Base-by-base conservation (phyloP, 2,329 filamentous ascomycete species). In the Botrytis hyacinthi region DNA sequence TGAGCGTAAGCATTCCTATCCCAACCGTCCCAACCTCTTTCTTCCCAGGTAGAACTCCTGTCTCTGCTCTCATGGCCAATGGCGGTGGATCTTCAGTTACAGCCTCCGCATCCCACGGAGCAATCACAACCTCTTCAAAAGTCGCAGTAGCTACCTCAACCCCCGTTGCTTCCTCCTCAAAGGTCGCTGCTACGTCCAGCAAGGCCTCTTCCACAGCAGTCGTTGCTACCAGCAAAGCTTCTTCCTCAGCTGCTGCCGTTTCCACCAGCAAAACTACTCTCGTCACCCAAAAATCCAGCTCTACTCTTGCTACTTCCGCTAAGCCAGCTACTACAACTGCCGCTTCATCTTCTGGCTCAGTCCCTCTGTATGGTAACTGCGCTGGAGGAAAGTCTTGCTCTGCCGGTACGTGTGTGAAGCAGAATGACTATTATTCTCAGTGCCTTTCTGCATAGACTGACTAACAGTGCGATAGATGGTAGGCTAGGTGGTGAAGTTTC, bases 11-110 rank as follows among this genome's bases (percentile, higher is more conserved):
- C 40, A 78, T 79, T 59, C 74, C 77, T 18, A 78, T 79, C 44
- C 78, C 78, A 8, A 32, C 78, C 5, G 74, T 79, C 32, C 77
- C 76, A n/a, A 76, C 77, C 2, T 77, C 74, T 22, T 79, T 77
- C 74, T 79, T 73, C 67, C 78, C 78, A 44, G 77, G 76, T 35
- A 72, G 71, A 26, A 76, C 74, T 9, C 77, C 78, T 10, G 72
- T 46, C n/a, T 48, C 61, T 12, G 70, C 70, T 14, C 48, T 72
- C 46, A 67, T 72, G 70, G 60, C 6, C 44, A 66, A 67, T 18
- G 61, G 61, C 22, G 61, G 70, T 16, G 35, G 22, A 18, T 20
- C 40, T 29, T 32, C 51, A n/a, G 18, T 29, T 46, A 22, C 18
- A 26, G 35, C 10, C 37, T 51, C 46, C 42, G 26, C 42, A 37